A percentile compares a stretch with the other conserved stretches of the same genome.
Evolutionary conservation across 495 filamentous ascomycete genomes (phyloP).

Genomic region (Penicillium coffeae): DNA sequence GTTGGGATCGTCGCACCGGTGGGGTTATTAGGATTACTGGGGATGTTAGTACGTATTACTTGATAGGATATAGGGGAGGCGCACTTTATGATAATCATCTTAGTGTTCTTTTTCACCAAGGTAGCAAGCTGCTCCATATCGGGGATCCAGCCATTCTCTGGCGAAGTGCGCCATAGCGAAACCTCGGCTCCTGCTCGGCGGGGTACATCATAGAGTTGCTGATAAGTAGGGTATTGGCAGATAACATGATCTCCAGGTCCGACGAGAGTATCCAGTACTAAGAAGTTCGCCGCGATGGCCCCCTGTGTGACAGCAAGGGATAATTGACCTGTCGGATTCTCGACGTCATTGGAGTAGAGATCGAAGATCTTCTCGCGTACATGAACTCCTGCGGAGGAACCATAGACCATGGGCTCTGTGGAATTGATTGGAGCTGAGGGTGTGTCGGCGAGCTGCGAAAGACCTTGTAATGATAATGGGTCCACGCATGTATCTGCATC

Average conservation of each 20-base stretch:
- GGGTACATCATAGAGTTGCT: conserved; percentile 74
- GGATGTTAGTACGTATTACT: neutral
- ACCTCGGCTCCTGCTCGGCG: conserved; percentile 70
- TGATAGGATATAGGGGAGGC: neutral
- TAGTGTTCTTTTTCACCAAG: conserved; percentile 66
- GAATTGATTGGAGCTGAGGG: neutral
- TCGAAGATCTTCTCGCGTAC: conserved; percentile 4
- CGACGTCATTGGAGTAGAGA: conserved; percentile 28
- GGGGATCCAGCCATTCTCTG: conserved; percentile 59
- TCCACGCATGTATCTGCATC: conserved; percentile 13
- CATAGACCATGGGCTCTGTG: conserved; percentile 1
- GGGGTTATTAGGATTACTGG: conserved; percentile 79
- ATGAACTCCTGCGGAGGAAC: neutral
- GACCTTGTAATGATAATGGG: conserved; percentile 5
- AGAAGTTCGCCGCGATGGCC: conserved; percentile 73
- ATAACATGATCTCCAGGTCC: conserved; percentile 76
- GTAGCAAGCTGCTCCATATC: conserved; percentile 56
- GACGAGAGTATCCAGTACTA: conserved; percentile 65
- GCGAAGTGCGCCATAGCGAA: conserved; percentile 64
- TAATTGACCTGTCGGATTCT: conserved; percentile 18
- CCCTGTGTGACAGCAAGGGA: conserved; percentile 63
- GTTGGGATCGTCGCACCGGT: conserved; percentile 63
- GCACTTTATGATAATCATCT: conserved; percentile 58
- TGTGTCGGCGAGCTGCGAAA: neutral
- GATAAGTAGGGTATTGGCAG: conserved; percentile 79